phyloP scores from a whole-genome alignment of 768 basidiomycete species.

The Trametes sanguinea region DNA sequence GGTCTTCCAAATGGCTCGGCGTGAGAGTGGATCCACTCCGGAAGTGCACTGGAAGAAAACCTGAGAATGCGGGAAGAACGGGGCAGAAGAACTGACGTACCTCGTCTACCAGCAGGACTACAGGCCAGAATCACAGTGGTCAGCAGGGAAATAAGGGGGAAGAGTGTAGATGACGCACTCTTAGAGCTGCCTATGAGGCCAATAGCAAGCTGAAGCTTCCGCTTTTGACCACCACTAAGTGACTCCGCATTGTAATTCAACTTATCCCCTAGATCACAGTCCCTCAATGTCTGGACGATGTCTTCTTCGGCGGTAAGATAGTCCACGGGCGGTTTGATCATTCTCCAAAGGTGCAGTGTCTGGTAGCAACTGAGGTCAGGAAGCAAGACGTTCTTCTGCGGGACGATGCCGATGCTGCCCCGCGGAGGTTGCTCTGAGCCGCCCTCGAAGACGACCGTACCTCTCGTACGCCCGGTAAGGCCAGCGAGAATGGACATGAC shows the following conservation, averaged over 20 bases:
- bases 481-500: constrained; percentile 65
- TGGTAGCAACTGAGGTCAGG: constrained; percentile 76
- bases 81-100: constrained; percentile 7
- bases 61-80: background rate
- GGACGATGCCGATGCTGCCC: constrained; percentile 73
- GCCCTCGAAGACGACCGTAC: constrained; percentile 57
- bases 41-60: constrained; percentile 55
- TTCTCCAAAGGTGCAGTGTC: constrained; percentile 54
- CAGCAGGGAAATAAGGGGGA: background rate
- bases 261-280: constrained; percentile 73
- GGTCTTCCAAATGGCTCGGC: constrained; percentile 76
- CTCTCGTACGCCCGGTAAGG: constrained; percentile 57
- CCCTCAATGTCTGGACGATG: constrained; percentile 61
- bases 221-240: constrained; percentile 78
- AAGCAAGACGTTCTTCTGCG: constrained; percentile 82
- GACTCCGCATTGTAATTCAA: constrained; percentile 62
- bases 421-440: constrained; percentile 54
- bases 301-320: constrained; percentile 53
- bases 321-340: constrained; percentile 38
- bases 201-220: constrained; percentile 82
- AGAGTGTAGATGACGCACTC: constrained; percentile 42
- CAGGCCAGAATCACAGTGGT: background rate
- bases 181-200: constrained; percentile 76
- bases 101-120: constrained; percentile 31
- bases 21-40: constrained; percentile 79